Conservation (phyloP, 495 filamentous ascomycete genomes). For the Aspergillus conjunctus region DNA sequence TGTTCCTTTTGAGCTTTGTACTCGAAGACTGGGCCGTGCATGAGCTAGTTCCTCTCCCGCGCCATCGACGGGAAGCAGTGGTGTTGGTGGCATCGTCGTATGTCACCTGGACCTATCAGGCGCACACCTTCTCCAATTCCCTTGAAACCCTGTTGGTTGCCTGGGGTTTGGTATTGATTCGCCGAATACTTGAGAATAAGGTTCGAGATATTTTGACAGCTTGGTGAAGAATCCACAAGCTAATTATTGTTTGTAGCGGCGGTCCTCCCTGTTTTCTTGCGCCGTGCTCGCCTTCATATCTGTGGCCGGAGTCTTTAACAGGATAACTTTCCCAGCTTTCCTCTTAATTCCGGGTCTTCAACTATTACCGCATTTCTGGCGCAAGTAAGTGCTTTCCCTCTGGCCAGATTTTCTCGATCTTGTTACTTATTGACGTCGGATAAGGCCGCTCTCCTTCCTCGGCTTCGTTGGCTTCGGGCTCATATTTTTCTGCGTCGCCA, state of each 20-base stretch:
- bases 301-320: constrained; percentile 88
- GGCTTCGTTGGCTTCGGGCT: constrained; percentile 60
- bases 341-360: constrained; percentile 77
- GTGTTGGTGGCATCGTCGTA: constrained; percentile 90
- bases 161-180: constrained; percentile 89
- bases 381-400: constrained; percentile 59
- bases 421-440: constrained; percentile 20
- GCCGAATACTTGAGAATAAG: constrained; percentile 75
- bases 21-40: constrained; percentile 96
- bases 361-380: constrained; percentile 80
- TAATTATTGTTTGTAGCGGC: constrained; percentile 54
- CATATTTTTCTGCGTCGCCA: constrained; percentile 67
- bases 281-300: constrained; percentile 75
- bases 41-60: constrained; percentile 77
- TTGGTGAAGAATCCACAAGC: constrained; percentile 15
- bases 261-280: constrained; percentile 72
- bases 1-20: constrained; percentile 94
- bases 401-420: constrained; percentile 1
- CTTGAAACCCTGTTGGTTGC: constrained; percentile 88
- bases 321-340: constrained; percentile 95
- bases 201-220: constrained; percentile 44
- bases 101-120: constrained; percentile 98
- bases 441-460: constrained; percentile 69
- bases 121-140: constrained; percentile 97
- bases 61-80: constrained; percentile 70